Conservation (phyloP, 2,329 filamentous ascomycete genomes). For the Diaporthe sp. region DNA sequence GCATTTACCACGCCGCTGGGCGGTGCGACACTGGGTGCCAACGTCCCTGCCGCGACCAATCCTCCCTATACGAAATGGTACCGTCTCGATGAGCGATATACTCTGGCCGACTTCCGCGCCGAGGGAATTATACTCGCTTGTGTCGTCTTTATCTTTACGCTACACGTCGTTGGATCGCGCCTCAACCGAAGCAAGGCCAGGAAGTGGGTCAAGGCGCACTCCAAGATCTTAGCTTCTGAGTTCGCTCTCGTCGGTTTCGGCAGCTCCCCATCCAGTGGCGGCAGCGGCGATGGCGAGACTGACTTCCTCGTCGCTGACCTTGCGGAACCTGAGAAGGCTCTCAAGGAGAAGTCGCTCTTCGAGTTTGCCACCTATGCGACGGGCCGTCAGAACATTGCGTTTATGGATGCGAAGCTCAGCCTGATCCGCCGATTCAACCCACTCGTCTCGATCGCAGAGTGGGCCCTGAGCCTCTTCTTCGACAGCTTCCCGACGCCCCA, state of each 20-base stretch:
- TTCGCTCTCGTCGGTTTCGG: constrained; percentile 90
- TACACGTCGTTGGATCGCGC: constrained; percentile 86
- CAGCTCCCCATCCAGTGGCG: constrained; percentile 62
- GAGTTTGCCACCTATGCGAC: constrained; percentile 92
- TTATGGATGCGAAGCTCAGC: constrained; percentile 86
- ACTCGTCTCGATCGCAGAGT: constrained; percentile 72
- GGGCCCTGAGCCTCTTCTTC: constrained; percentile 79
- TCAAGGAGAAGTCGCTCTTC: constrained; percentile 90
- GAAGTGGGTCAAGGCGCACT: constrained; percentile 84
- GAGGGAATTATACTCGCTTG: constrained; percentile 87
- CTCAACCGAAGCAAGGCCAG: constrained; percentile 85
- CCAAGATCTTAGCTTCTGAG: constrained; percentile 80
- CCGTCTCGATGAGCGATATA: constrained; percentile 92
- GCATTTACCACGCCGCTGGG: constrained; percentile 62
- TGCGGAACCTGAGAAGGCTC: constrained; percentile 56
- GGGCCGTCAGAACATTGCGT: constrained; percentile 92
- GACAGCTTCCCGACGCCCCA: constrained; percentile 79
- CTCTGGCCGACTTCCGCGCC: constrained; percentile 85
- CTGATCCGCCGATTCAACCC: constrained; percentile 93
- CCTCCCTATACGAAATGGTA: constrained; percentile 95
- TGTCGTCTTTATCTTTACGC: constrained; percentile 79
- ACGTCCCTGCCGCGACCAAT: constrained; percentile 61
- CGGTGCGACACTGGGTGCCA: constrained; percentile 61
- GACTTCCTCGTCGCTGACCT: constrained; percentile 76
- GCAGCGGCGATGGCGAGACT: constrained; percentile 44